A percentile compares a stretch with the other conserved stretches of the same genome.
Evolutionary conservation across 2,329 filamentous ascomycete genomes (phyloP).

Genomic region (Dothistroma septosporum): DNA sequence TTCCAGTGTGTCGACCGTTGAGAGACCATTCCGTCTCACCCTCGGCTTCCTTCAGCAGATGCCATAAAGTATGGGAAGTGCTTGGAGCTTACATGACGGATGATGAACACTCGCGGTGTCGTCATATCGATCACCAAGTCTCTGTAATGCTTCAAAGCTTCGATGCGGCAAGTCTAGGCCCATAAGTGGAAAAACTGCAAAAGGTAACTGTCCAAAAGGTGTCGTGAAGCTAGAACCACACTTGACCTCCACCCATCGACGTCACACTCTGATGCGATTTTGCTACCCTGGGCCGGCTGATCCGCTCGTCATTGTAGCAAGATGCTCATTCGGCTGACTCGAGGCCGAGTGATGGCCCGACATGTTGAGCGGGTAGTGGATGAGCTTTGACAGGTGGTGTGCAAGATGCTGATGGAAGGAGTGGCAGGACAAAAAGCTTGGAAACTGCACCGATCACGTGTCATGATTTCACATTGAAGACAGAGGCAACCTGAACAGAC

Average conservation of each 20-base stretch:
- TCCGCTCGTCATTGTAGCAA: neutral
- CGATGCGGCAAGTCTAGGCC: too few species aligned
- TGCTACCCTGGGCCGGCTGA: neutral
- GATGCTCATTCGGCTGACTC: neutral
- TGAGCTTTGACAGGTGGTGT: neutral
- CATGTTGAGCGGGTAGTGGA: neutral
- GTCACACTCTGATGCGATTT: neutral
- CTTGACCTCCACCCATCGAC: slow-evolving; percentile 3
- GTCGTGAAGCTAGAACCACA: neutral
- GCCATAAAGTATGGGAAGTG: neutral
- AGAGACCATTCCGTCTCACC: slow-evolving; percentile 97
- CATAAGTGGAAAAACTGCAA: neutral
- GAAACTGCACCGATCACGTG: neutral
- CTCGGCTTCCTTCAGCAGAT: slow-evolving; percentile 7
- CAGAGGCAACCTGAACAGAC: neutral
- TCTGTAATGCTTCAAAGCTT: neutral
- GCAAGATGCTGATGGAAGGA: neutral
- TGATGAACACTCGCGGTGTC: slow-evolving; percentile 50
- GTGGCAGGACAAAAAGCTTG: neutral
- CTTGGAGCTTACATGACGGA: slow-evolving; percentile 55
- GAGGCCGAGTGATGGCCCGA: neutral
- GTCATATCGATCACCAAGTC: slow-evolving; percentile 29
- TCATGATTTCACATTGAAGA: neutral
- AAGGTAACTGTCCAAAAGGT: neutral
- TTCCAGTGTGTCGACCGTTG: slow-evolving; percentile 73